Conservation (phyloP, 805 yeast species). For the Candida nanaspora region DNA sequence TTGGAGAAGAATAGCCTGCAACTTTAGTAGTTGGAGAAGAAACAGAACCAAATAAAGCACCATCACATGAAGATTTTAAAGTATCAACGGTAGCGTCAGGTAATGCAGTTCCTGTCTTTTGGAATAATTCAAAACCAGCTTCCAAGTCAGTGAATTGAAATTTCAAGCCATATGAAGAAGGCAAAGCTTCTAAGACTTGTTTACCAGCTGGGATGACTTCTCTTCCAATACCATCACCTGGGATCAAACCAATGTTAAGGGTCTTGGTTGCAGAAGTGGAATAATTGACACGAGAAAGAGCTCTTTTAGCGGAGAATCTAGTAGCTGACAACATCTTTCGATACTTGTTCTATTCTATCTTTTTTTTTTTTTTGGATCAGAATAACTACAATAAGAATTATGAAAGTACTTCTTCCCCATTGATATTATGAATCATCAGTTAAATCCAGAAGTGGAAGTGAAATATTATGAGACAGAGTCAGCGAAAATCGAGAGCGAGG, state of each 20-base stretch:
- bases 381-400: no score
- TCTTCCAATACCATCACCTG: slow-evolving; percentile 98
- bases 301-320: background rate
- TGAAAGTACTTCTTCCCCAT: no score
- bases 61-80: slow-evolving; percentile 79
- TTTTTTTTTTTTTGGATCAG: no score
- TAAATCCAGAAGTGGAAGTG: background rate
- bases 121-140: slow-evolving; percentile 93
- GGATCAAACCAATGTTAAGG: slow-evolving; percentile 65
- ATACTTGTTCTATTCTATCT: background rate
- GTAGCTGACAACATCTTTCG: background rate
- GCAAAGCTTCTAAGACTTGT: slow-evolving; percentile 76
- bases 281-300: slow-evolving; percentile 12
- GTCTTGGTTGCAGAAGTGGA: slow-evolving; percentile 35
- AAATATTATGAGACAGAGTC: no score
- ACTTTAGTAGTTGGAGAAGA: slow-evolving; percentile 92
- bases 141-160: slow-evolving; percentile 84
- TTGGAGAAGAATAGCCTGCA: slow-evolving; percentile 95
- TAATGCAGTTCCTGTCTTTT: slow-evolving; percentile 90
- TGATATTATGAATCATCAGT: background rate
- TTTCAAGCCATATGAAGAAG: slow-evolving; percentile 63
- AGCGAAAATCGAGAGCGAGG: no score
- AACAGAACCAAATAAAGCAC: slow-evolving; percentile 97
- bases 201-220: slow-evolving; percentile 98
- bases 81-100: slow-evolving; percentile 86